Evolutionary conservation across 2,329 filamentous ascomycete genomes (phyloP), one percentile per base, ranked within the genome.

Genomic region (Sporothrix humicola): DNA sequence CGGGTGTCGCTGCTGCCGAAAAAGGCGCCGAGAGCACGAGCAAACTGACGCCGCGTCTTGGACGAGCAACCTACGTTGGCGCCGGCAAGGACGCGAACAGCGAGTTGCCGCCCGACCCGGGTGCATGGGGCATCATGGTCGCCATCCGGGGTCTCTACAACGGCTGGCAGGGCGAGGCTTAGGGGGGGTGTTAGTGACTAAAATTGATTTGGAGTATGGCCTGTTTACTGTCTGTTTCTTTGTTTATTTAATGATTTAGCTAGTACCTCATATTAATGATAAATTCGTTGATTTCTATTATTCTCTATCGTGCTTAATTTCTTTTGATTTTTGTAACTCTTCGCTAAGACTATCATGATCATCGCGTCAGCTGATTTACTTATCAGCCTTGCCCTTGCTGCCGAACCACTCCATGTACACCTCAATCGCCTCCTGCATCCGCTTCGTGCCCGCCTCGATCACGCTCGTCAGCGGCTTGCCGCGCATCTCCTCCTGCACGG

Each of bases 111-210:
- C 90, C 91, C 3, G 91, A 93, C 79, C 91, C 91, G 0, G 91
- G 91, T 44, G 91, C 91, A 4, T 90, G 90, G 84, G 91, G 90
- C n/a, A 85, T 91, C 31, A 89, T 89, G 85, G 85, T 88, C 17
- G 86, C 82, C 1, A 83, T 87, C 59, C 80, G 81, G 75, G 85
- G 83, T 1, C 74, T 86, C 69, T 75, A 79, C 69, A 48, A 73
- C 48, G 78, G 78, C 15, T 73, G 44, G 63, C 66, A 37, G 37
- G 66, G 17, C 0, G 48, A 37, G 2, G 65, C 46, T 13, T 68
- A 52, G 13, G 1, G 61, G 61, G 17, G 13, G 3, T 6, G 20
- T 61, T 31, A 10, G 9, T 3, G 59, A 12, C 7, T 7, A 26
- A 13, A 65, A 15, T 26, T 46, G n/a, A 46, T 66, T 66, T 8